These are phyloP conservation scores for Penicillium sp. DNA, from an alignment of 2,329 filamentous ascomycete species.

Conservation along the genomic window DNA sequence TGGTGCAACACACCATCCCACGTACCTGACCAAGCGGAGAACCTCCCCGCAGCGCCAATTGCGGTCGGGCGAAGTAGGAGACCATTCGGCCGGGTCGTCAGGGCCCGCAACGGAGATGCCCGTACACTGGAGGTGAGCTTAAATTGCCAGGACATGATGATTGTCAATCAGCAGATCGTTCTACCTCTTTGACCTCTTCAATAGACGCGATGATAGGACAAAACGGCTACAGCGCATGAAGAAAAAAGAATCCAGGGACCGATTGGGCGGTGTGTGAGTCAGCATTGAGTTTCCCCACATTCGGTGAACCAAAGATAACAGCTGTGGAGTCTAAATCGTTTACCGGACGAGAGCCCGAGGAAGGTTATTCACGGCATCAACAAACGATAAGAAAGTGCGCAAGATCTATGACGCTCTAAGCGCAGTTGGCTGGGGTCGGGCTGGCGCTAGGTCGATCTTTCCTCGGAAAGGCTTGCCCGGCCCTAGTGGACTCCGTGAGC, in stretches of 20 bases:
- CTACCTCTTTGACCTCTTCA: not conserved
- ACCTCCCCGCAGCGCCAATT: conserved; percentile 18
- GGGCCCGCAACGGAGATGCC: conserved; percentile 31
- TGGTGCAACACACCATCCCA: conserved; percentile 16
- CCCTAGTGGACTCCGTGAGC: conserved; percentile 9
- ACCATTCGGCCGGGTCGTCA: conserved; percentile 31
- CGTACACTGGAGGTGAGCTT: conserved; percentile 30
- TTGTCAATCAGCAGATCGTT: not conserved
- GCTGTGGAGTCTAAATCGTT: not conserved
- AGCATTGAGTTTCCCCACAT: conserved; percentile 19
- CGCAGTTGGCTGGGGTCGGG: not conserved
- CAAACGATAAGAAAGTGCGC: conserved; percentile 46
- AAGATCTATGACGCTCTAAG: not conserved
- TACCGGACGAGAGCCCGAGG: conserved; percentile 6
- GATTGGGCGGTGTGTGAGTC: conserved; percentile 26
- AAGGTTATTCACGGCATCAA: not conserved
- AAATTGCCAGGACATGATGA: conserved; percentile 35
- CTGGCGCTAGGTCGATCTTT: conserved; percentile 9
- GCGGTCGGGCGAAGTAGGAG: conserved; percentile 26
- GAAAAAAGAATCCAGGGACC: conserved; percentile 11
- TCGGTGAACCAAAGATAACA: conserved; percentile 3
- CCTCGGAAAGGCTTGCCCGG: conserved; percentile 17
- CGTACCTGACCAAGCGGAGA: conserved; percentile 30
- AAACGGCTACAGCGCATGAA: conserved; percentile 2
- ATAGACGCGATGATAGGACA: not conserved